Base-by-base conservation (phyloP, 1,284 basidiomycete genomes). In the Melampsora abietis-canadensis region DNA sequence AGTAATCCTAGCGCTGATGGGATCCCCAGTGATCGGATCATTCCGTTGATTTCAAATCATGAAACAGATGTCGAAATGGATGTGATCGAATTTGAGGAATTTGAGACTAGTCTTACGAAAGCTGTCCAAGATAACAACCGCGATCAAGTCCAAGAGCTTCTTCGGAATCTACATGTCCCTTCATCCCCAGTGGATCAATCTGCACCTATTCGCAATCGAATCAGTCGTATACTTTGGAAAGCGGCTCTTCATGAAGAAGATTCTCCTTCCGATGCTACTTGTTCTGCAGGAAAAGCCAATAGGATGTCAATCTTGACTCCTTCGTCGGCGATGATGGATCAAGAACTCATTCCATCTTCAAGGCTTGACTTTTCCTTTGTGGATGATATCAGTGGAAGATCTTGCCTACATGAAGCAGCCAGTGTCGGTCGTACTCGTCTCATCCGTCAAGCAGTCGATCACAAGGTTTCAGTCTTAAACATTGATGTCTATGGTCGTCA, bases 381-480 rank as follows among this genome's bases (percentile, higher is more conserved):
- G 57, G 96, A 98, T 81, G 94, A 97, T 80, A 98, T 99, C 85
- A 98, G 97, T 81, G 92, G 91, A 44, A 88, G 96, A 37, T 94
- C 91, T 0, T 92, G 92, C 77, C 86, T 98, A n/a, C 96, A 98
- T 81, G 92, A 95, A 81, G 92, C 92, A 2, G 89, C 92, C 12
- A 92, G 94, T 67, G 88, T 89, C 8, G 95, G 95, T 10, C 87
- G 88, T 19, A 83, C 89, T 30, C 86, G 88, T n/a, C 86, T 98
- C 54, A 92, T 94, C 65, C 84, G 88, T 76, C 83, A 94, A 24
- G 97, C 94, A 81, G 86, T 98, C 30, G 84, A 87, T 67, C 88
- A 89, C 69, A 87, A 87, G 30, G 88, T 93, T 6, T 84, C 86
- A 24, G 85, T 87, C 44, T 86, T 88, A 76, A 89, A 87, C 77